Evolutionary conservation across 148 eudicot species (phyloP), one percentile per base, ranked within the genome.

Genomic region (Amaranthus hypochondriacus): DNA sequence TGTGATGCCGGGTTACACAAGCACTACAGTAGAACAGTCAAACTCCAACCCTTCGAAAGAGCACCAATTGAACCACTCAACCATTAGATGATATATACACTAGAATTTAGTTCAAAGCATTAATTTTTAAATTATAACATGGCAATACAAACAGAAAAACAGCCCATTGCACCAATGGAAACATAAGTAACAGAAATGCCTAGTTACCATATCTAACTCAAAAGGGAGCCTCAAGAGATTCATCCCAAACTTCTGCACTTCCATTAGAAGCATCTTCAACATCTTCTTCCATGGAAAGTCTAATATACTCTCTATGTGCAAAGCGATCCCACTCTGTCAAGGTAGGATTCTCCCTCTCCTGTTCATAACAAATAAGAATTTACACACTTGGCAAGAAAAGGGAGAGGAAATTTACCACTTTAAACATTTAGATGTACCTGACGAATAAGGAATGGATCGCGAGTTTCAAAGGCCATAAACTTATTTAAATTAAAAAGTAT

Each of bases 211-310:
- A 52, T 62, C n/a, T 4, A 73, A 81, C 74, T 93, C 83, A 94
- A 77, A 94, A 94, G 55, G 98, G 98, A 79, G 97, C 97, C 83
- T 94, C 98, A 15, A 88, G 90, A 73, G 98, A 91, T 83, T 93
- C 98, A 80, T 93, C 98, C 98, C 98, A 93, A 51, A 89, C 92
- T 86, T 93, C 97, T 48, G 93, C 98, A 87, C 98, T 93, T 75
- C 98, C 98, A 78, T 89, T 93, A 39, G 98, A 91, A 78, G 91
- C 97, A 82, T 93, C 98, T 79, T 93, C 98, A 74, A 89, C 98
- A 82, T 94, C 98, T 81, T 94, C 98, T 85, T 94, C 98, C 98
- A 94, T 94, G 9, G 98, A 94, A 67, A 94, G 93, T 84, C 97
- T 88, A 70, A 94, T 93, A 76, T 93, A 93, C 82, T 93, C 98